Base-by-base conservation (phyloP, 805 yeast genomes). In the Candida suzukii region DNA sequence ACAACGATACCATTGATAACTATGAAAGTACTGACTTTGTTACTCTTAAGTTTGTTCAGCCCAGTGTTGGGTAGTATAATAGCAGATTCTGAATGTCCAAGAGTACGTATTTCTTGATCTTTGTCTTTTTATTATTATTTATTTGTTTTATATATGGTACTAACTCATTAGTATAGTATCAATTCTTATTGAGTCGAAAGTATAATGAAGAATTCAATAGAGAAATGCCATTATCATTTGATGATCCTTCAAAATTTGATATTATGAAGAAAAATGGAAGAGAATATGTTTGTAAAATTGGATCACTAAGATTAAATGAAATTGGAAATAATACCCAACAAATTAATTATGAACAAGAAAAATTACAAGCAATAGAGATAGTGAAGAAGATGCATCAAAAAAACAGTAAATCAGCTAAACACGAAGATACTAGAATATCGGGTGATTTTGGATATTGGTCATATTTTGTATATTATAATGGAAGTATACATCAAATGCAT, bases 401-500 rank as follows among this genome's bases (percentile, higher is more conserved):
- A n/a, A 35, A 27, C 7, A 13, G 16, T 24, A 11, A 27, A 9
- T 17, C 11, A 6, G 7, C 19, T n/a, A 29, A 11, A 6, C 4
- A 16, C 11, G 4, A 7, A 7, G 19, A n/a, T 17, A 17, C 19
- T 3, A 29, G 20, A 29, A 19, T 29, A 8, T 8, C 20, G 17
- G 35, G 35, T 17, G n/a, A 27, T 16, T 35, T 37, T 25, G 43
- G 43, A 3, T 46, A 39, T 33, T 47, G 51, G 51, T 27, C 46
- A 14, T 47, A 47, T 18, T 25, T 27, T 12, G 35, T 43, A 27
- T 43, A 41, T 30, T 41, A 40, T 38, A 36, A 41, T 25, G 14
- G 33, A 7, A 27, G 29, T 10, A 28, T 46, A n/a, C 20, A 25
- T n/a, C 48, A 44, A 25, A 43, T 18, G 31, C 48, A 46, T 29